Evolutionary conservation across 805 yeast genomes (phyloP).

Genomic region (Saccharomycopsis javanensis): DNA sequence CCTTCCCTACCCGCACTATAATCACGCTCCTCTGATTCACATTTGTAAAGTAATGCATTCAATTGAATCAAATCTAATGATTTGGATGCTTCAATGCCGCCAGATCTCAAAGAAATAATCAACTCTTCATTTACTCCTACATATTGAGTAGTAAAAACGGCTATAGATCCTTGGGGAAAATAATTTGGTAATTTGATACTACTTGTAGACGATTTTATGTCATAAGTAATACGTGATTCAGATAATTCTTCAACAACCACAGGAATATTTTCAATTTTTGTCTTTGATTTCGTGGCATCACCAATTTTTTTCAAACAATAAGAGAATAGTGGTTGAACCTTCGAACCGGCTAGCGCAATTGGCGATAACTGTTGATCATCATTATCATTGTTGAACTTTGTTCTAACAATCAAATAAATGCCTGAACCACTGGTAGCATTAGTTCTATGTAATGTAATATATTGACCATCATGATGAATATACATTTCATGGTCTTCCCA

Average conservation of each 20-base stretch:
- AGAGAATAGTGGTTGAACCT: conserved; percentile 46
- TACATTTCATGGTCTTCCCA: conserved; percentile 77
- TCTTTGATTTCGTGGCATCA: conserved; percentile 30
- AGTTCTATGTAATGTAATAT: conserved; percentile 78
- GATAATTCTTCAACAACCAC: conserved; percentile 46
- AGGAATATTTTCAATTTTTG: conserved; percentile 52
- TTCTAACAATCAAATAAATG: conserved; percentile 78
- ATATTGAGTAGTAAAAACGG: conserved; percentile 65
- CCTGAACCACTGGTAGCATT: conserved; percentile 82
- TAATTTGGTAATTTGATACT: conserved; percentile 46
- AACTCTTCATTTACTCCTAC: conserved; percentile 55
- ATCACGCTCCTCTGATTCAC: conserved; percentile 85
- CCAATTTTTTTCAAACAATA: conserved; percentile 48
- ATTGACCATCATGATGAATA: conserved; percentile 90
- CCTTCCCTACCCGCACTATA: conserved; percentile 64
- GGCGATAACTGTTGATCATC: conserved; percentile 50
- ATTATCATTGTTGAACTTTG: conserved; percentile 46
- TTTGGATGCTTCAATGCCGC: conserved; percentile 65
- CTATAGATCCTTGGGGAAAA: conserved; percentile 88
- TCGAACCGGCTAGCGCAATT: conserved; percentile 48
- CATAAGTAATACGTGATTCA: conserved; percentile 37
- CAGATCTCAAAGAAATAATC: conserved; percentile 58
- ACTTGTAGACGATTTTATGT: conserved; percentile 36
- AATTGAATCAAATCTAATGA: conserved; percentile 56
- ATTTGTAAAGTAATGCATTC: conserved; percentile 63